A percentile compares a stretch with the other conserved stretches of the same genome.
Evolutionary conservation across 768 basidiomycete species (phyloP).

Genomic region (Rhodotorula paludigena): DNA sequence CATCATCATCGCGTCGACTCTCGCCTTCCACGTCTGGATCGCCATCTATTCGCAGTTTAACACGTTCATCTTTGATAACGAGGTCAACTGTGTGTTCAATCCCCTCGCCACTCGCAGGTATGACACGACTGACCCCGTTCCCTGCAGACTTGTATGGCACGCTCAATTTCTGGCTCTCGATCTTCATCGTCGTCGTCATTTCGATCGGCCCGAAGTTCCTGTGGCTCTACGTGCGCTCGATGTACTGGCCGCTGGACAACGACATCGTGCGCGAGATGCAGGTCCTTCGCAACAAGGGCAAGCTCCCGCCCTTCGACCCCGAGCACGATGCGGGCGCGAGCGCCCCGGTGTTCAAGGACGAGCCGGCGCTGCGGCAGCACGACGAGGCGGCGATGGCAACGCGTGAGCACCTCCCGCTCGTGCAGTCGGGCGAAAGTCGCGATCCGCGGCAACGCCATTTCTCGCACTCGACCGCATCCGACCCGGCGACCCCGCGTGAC

Average conservation of each 20-base stretch:
- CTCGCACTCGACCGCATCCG: conserved; percentile 3
- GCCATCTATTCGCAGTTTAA: conserved; percentile 70
- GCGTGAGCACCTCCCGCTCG: conserved; percentile 2
- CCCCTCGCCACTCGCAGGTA: background rate
- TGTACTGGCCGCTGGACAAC: conserved; percentile 75
- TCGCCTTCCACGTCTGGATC: conserved; percentile 77
- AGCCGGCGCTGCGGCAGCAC: background rate
- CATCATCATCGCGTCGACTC: conserved; percentile 44
- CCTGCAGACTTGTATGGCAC: conserved; percentile 72
- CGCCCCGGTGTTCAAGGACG: background rate
- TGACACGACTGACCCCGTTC: background rate
- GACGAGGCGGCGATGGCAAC: background rate
- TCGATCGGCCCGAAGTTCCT: conserved; percentile 78
- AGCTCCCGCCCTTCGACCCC: conserved; percentile 1
- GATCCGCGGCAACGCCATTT: background rate
- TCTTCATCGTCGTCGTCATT: conserved; percentile 63
- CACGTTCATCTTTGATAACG: conserved; percentile 63
- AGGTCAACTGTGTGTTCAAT: conserved; percentile 27
- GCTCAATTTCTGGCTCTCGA: conserved; percentile 75
- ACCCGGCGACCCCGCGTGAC: background rate
- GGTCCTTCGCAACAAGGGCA: conserved; percentile 8
- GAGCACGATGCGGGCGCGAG: background rate
- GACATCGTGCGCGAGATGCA: conserved; percentile 74
- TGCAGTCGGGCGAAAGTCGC: background rate
- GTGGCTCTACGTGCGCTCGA: conserved; percentile 62